A percentile compares a stretch with the other conserved stretches of the same genome.
Conservation (phyloP, 1,139 yeast genomes). For the Geotrichum histeridarum region DNA sequence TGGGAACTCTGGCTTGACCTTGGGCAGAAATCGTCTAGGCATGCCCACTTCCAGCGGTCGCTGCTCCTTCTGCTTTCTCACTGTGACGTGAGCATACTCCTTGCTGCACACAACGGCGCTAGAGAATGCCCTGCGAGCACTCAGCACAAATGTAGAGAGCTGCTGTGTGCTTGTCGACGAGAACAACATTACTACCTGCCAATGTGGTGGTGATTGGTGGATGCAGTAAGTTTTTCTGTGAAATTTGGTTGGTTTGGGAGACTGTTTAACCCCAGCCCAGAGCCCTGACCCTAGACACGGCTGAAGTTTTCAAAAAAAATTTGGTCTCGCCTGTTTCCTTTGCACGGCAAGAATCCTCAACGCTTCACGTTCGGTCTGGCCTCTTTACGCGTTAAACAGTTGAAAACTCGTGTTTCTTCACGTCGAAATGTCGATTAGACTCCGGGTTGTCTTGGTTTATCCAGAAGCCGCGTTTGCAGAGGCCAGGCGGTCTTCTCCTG, state of each 20-base stretch:
- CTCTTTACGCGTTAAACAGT: no score
- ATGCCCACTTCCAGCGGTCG: slow-evolving; percentile 34
- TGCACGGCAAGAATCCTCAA: no score
- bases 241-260: not conserved
- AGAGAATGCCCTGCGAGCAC: slow-evolving; percentile 20
- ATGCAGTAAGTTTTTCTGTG: slow-evolving; percentile 1
- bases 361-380: no score
- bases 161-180: not conserved
- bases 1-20: slow-evolving; percentile 46
- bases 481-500: not conserved
- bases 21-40: slow-evolving; percentile 30
- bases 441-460: slow-evolving; percentile 15
- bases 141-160: not conserved
- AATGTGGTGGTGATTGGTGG: not conserved
- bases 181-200: not conserved
- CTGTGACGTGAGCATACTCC: slow-evolving; percentile 33
- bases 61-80: slow-evolving; percentile 31
- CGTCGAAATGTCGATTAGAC: slow-evolving; percentile 11
- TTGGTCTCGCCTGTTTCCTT: not conserved
- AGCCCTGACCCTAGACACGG: slow-evolving; percentile 1
- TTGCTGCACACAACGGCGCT: slow-evolving; percentile 18
- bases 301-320: not conserved
- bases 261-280: not conserved
- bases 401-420: not conserved
- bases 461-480: slow-evolving; percentile 5